phyloP scores from a whole-genome alignment of 352 stramenopile genomes.

The Albugo candida region DNA sequence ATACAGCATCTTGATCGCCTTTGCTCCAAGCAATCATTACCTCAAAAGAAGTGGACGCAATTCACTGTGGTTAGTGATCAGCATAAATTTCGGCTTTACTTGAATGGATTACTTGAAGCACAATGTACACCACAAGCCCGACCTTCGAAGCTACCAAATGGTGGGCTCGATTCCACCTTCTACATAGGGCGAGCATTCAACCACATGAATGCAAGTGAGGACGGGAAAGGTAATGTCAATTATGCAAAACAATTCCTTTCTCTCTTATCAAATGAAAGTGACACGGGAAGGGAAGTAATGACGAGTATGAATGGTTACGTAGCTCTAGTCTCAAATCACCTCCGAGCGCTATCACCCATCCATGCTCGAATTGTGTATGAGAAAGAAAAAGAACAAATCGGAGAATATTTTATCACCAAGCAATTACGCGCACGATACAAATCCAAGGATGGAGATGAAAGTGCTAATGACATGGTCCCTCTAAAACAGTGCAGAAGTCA shows the following conservation, averaged over 20 bases:
- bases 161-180: conserved; percentile 24
- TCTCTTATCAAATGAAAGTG: too few relatives aligned
- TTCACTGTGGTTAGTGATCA: conserved; percentile 73
- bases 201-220: too few relatives aligned
- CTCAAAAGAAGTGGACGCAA: conserved; percentile 56
- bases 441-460: too few relatives aligned
- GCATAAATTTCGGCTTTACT: conserved; percentile 73
- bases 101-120: conserved; percentile 77
- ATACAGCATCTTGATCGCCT: conserved; percentile 18
- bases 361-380: conserved; percentile 84
- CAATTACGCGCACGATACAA: too few relatives aligned
- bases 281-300: not conserved
- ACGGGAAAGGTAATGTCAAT: not conserved
- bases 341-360: conserved; percentile 78
- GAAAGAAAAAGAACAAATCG: conserved; percentile 16
- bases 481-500: too few relatives aligned
- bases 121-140: conserved; percentile 21
- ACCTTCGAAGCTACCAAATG: conserved; percentile 9
- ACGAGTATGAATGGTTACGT: conserved; percentile 36
- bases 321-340: conserved; percentile 77
- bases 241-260: not conserved
- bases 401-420: not conserved
- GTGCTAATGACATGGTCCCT: too few relatives aligned
- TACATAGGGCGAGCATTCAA: conserved; percentile 19
- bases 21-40: conserved; percentile 50